These are phyloP conservation scores for Lithospermum erythrorhizon DNA, from an alignment of 257 asterid genomes.

Conservation along the genomic window DNA sequence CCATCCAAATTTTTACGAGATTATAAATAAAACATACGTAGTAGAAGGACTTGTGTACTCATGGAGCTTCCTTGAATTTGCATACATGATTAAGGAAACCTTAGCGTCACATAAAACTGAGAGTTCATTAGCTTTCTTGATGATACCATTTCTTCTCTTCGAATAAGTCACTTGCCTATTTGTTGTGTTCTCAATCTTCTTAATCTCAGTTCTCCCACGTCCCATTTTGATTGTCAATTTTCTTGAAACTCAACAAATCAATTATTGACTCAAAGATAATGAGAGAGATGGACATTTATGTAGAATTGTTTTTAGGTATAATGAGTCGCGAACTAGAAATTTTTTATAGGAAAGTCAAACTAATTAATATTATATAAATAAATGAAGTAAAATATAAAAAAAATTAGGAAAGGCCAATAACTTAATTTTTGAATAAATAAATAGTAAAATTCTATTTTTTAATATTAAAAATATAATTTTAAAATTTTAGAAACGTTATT, in stretches of 20 bases:
- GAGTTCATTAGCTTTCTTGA: constrained; percentile 54
- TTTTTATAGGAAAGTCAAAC: too few species aligned
- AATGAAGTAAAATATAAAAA: too few species aligned
- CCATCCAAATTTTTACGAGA: too few species aligned
- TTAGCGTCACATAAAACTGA: constrained; percentile 48
- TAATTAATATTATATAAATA: background rate
- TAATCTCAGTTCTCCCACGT: constrained; percentile 41
- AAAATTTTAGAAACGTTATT: too few species aligned
- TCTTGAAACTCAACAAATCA: background rate
- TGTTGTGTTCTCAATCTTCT: constrained; percentile 37
- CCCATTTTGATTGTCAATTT: constrained; percentile 10
- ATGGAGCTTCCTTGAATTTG: constrained; percentile 34
- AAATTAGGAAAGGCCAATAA: too few species aligned
- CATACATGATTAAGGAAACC: constrained; percentile 42
- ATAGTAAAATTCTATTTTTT: too few species aligned
- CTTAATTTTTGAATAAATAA: too few species aligned
- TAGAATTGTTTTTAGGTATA: too few species aligned
- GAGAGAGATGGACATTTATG: too few species aligned
- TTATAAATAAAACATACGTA: constrained; percentile 20
- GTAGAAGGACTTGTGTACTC: constrained; percentile 37
- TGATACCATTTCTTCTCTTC: constrained; percentile 44
- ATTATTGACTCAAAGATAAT: background rate
- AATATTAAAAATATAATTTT: too few species aligned
- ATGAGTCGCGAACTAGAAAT: too few species aligned
- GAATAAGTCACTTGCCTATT: constrained; percentile 44